These are phyloP conservation scores for Somion occarium DNA, from an alignment of 1,284 basidiomycete genomes.

Conservation along the genomic window DNA sequence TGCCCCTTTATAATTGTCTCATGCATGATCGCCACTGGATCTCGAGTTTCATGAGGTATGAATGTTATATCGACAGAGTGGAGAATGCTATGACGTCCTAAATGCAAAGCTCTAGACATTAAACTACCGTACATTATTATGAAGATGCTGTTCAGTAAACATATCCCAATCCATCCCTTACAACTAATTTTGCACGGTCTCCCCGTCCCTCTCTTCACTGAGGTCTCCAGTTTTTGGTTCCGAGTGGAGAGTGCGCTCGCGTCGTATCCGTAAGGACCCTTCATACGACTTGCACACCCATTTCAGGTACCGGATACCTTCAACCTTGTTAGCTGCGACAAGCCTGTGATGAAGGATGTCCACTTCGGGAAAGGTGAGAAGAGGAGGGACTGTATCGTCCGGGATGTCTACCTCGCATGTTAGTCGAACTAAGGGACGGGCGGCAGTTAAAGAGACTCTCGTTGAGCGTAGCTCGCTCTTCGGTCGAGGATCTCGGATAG, in stretches of 20 bases:
- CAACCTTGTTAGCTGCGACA: constrained; percentile 34
- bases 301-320: constrained; percentile 56
- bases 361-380: constrained; percentile 60
- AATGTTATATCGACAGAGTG: too few relatives aligned
- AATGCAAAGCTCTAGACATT: too few relatives aligned
- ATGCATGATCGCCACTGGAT: too few relatives aligned
- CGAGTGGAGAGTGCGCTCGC: constrained; percentile 34
- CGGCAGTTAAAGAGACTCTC: constrained; percentile 40
- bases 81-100: too few relatives aligned
- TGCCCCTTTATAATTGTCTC: background rate
- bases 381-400: constrained; percentile 66
- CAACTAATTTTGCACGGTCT: too few relatives aligned
- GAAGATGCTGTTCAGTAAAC: too few relatives aligned
- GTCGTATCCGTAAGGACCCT: constrained; percentile 53
- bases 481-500: constrained; percentile 32
- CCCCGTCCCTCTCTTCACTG: too few relatives aligned
- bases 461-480: constrained; percentile 48
- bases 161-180: too few relatives aligned
- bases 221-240: too few relatives aligned
- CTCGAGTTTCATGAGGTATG: too few relatives aligned
- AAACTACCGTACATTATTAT: too few relatives aligned
- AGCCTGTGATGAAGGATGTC: constrained; percentile 64
- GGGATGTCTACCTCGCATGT: constrained; percentile 46
- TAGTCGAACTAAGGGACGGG: constrained; percentile 62
- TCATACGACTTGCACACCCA: constrained; percentile 66